Evolutionary conservation across 768 basidiomycete genomes (phyloP).

Genomic region (Tricholoma saponaceum): DNA sequence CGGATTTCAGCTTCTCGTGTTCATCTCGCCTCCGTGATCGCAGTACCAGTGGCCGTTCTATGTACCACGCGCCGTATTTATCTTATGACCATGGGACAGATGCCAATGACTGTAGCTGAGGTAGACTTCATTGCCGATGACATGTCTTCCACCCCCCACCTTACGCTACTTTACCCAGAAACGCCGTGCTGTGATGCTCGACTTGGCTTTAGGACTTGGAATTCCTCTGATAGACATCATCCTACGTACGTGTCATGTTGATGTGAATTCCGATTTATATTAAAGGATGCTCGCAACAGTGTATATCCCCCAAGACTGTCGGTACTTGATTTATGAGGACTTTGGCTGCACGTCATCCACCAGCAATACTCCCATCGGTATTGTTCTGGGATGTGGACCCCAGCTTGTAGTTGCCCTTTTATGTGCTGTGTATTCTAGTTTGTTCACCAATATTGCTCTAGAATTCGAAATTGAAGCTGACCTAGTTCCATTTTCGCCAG

Average conservation of each 20-base stretch:
- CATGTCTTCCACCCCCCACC: not conserved
- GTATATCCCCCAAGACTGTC: conserved; percentile 1
- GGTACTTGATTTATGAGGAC: not conserved
- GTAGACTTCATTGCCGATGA: not conserved
- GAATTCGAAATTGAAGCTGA: not conserved
- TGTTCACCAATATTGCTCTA: not conserved
- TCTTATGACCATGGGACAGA: not conserved
- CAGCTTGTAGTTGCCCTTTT: not conserved
- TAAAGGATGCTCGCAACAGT: not conserved
- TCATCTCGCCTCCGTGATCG: not conserved
- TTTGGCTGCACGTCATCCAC: not conserved
- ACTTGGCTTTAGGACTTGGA: conserved; percentile 2
- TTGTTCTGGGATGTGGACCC: not conserved
- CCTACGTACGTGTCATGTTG: not conserved
- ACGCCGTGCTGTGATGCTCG: conserved; percentile 1
- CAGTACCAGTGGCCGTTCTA: not conserved
- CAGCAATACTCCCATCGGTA: not conserved
- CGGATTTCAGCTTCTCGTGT: not conserved
- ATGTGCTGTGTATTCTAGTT: not conserved
- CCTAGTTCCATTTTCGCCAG: not conserved
- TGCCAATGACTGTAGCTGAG: not conserved
- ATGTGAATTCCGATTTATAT: not conserved
- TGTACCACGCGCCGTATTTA: not conserved
- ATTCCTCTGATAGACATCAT: not conserved
- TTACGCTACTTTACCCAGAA: not conserved